Evolutionary conservation across 345 rosid species (phyloP).

Genomic region (Abelmoschus esculentus): DNA sequence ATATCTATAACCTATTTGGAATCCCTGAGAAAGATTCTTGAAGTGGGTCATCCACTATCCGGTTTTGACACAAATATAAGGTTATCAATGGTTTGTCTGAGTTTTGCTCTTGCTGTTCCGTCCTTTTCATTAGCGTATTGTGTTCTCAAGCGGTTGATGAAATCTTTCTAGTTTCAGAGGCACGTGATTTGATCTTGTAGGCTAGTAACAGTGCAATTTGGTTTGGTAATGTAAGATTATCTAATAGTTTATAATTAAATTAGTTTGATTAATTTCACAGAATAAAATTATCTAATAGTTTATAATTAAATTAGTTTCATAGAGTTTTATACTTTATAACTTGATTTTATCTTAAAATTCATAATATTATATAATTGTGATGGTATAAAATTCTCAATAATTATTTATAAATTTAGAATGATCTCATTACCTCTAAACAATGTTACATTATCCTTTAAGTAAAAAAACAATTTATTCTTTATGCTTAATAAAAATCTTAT

Average conservation of each 20-base stretch:
- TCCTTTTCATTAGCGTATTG: slow-evolving; percentile 17
- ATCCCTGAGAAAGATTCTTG: background rate
- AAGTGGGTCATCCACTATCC: slow-evolving; percentile 24
- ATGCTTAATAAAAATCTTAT: too few species aligned
- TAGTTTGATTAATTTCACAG: background rate
- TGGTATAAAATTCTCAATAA: too few species aligned
- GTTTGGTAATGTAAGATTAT: too few species aligned
- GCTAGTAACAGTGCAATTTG: background rate
- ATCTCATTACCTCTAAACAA: too few species aligned
- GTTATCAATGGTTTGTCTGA: slow-evolving; percentile 18
- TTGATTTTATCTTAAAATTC: too few species aligned
- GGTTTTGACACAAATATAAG: slow-evolving; percentile 20
- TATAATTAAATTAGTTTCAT: too few species aligned
- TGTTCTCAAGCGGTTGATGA: slow-evolving; percentile 13
- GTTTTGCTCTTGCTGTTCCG: background rate
- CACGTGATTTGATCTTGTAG: slow-evolving; percentile 47
- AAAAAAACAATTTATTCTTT: too few species aligned
- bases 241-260: too few species aligned
- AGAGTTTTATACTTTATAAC: too few species aligned
- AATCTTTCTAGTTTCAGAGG: slow-evolving; percentile 13
- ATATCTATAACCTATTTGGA: background rate
- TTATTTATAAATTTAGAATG: too few species aligned
- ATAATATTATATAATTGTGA: background rate
- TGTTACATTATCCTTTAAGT: too few species aligned
- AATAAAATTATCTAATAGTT: too few species aligned